phyloP scores from a whole-genome alignment of 2,329 filamentous ascomycete species.

The Bisporella sp. region DNA sequence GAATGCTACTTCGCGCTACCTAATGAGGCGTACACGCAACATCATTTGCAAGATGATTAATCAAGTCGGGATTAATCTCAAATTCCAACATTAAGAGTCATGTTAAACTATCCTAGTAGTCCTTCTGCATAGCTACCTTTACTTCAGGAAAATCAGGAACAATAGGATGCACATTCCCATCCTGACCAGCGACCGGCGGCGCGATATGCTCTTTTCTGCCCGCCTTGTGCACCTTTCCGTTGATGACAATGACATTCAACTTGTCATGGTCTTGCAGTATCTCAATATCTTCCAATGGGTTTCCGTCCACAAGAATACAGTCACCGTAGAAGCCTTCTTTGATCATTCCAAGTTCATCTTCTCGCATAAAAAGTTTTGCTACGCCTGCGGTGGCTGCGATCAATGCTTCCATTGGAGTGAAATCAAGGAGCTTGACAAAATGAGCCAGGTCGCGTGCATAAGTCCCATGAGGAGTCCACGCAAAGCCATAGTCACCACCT shows the following conservation, averaged over 20 bases:
- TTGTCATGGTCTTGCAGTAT: conserved; percentile 32
- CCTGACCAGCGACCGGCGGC: conserved; percentile 12
- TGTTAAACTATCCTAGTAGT: conserved; percentile 5
- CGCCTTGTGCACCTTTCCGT: conserved; percentile 37
- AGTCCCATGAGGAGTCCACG: conserved; percentile 38
- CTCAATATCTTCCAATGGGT: conserved; percentile 34
- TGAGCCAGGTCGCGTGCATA: conserved; percentile 38
- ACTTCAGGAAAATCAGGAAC: conserved; percentile 17
- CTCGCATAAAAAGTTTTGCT: conserved; percentile 32
- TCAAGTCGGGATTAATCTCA: too few relatives aligned
- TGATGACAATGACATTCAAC: conserved; percentile 40
- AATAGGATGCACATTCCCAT: conserved; percentile 11
- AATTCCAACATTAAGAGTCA: not conserved
- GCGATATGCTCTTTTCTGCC: conserved; percentile 14
- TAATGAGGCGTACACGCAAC: too few relatives aligned
- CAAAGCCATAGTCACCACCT: conserved; percentile 38
- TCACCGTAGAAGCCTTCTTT: conserved; percentile 33
- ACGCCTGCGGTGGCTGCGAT: conserved; percentile 33
- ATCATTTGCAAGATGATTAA: too few relatives aligned
- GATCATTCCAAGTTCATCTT: conserved; percentile 33
- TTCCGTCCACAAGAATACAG: conserved; percentile 37
- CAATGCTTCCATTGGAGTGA: conserved; percentile 36
- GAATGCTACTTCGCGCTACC: not conserved
- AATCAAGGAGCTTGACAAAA: conserved; percentile 36
- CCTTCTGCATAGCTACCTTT: conserved; percentile 17